Base-by-base conservation (phyloP, 495 filamentous ascomycete genomes). In the Trichoderma virens region DNA sequence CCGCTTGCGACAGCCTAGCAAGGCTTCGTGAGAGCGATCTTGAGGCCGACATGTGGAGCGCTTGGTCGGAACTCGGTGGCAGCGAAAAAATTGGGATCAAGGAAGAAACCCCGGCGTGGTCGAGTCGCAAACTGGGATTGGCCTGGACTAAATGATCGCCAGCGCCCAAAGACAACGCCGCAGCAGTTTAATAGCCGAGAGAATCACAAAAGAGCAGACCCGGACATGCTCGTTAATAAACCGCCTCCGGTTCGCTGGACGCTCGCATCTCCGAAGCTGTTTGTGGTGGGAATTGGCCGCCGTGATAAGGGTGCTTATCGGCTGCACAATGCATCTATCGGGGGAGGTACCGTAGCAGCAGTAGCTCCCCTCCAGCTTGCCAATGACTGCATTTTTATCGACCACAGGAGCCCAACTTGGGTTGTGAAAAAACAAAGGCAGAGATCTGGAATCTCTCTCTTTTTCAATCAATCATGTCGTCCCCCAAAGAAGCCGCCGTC, bases 401-500 rank as follows among this genome's bases (percentile, higher is more conserved):
- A 56, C 51, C 27, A 28, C 51, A 56, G 51, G 51, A 56, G 51
- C 51, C 51, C 51, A 56, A 56, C 51, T 30, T 30, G 51, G 51
- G 51, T 56, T 28, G 18, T 28, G 9, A 56, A 56, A 30, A 56
- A 56, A 18, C 11, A 45, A 18, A 45, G 41, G 51, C 27, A 27
- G 51, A 27, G 51, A 30, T 56, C 51, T 30, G 51, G 51, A 28
- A 56, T 61, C 59, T 61, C 59, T 61, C 59, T 34, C 31, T n/a
- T 39, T 16, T 35, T 61, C 54, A 14, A 56, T 56, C 11, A 20
- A 43, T 47, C 34, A 83, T 83, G 82, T 66, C 80, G 60, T 72
- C 73, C 51, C 69, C 75, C 32, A 72, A 72, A 67, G 80, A 13
- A 30, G 25, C 83, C 64, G 86, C 85, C 67, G 88, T 90, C 64